Evolutionary conservation across 2,329 filamentous ascomycete species (phyloP).

Genomic region (Pseudocercospora vitis): DNA sequence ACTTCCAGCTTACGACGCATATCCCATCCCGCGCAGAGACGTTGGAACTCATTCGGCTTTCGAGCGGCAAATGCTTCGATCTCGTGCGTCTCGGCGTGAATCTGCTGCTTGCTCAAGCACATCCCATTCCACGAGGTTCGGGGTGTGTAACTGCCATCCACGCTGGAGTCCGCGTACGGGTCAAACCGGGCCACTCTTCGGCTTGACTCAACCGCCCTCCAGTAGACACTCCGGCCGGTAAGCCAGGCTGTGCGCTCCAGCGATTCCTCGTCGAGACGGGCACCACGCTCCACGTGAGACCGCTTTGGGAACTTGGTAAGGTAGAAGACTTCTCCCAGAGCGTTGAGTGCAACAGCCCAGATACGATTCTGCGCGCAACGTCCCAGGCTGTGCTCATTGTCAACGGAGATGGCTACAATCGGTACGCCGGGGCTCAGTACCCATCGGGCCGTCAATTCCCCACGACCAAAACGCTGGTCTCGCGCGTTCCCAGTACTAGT

Average conservation of each 20-base stretch:
- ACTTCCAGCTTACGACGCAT: slow-evolving; percentile 84
- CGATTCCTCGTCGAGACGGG: slow-evolving; percentile 52
- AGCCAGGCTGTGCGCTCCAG: slow-evolving; percentile 72
- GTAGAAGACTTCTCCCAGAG: slow-evolving; percentile 87
- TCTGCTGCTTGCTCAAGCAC: slow-evolving; percentile 68
- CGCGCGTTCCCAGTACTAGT: slow-evolving; percentile 54
- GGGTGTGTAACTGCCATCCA: slow-evolving; percentile 75
- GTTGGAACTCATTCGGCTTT: slow-evolving; percentile 75
- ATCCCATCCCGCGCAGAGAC: slow-evolving; percentile 81
- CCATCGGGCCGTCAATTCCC: slow-evolving; percentile 86
- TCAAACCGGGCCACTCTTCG: slow-evolving; percentile 70
- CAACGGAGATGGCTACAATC: slow-evolving; percentile 78
- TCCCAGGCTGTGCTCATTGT: slow-evolving; percentile 74
- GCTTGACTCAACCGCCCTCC: slow-evolving; percentile 77
- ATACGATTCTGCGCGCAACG: slow-evolving; percentile 69
- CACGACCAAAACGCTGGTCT: slow-evolving; percentile 63
- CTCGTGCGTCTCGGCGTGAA: slow-evolving; percentile 74
- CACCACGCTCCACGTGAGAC: slow-evolving; percentile 51
- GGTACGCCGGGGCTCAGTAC: slow-evolving; percentile 88
- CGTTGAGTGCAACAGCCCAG: slow-evolving; percentile 93
- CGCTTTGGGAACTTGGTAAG: slow-evolving; percentile 68
- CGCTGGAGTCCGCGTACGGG: slow-evolving; percentile 66
- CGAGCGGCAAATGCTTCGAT: slow-evolving; percentile 74
- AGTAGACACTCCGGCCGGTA: slow-evolving; percentile 73
- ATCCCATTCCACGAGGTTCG: slow-evolving; percentile 73